A percentile compares a stretch with the other conserved stretches of the same genome.
phyloP scores from a whole-genome alignment of 176 grass and related monocot genomes.

The Eragrostis nindensis region DNA sequence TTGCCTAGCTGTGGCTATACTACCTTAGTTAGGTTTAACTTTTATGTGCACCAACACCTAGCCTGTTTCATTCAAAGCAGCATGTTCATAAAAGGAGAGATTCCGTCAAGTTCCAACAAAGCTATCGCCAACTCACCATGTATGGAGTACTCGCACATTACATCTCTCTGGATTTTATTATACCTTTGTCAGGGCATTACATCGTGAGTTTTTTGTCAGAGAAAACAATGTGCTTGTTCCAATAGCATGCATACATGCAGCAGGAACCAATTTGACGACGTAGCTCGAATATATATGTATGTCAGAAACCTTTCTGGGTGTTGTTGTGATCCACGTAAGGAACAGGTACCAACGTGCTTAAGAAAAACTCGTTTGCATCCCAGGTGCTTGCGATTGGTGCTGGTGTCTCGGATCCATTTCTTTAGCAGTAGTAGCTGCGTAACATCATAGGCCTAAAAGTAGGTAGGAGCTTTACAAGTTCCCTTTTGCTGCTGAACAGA shows the following conservation, averaged over 20 bases:
- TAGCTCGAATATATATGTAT: neutral
- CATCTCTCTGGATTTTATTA: neutral
- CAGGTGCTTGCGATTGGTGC: neutral
- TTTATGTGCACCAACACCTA: slow-evolving; percentile 24
- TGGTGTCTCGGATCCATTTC: neutral
- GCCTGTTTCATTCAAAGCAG: slow-evolving; percentile 39
- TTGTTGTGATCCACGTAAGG: slow-evolving; percentile 27
- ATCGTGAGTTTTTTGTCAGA: slow-evolving; percentile 28
- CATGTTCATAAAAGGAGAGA: slow-evolving; percentile 36
- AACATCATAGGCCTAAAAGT: slow-evolving; percentile 5
- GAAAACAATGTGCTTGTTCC: slow-evolving; percentile 1
- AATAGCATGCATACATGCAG: slow-evolving; percentile 14
- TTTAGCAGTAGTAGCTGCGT: slow-evolving; percentile 18
- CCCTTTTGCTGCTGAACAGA: neutral
- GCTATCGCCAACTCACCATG: neutral
- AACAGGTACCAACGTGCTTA: neutral
- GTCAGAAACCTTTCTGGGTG: neutral
- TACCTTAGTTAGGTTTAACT: neutral
- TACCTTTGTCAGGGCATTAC: slow-evolving; percentile 15
- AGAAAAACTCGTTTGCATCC: neutral
- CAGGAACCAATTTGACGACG: too few species aligned
- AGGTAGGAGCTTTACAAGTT: neutral
- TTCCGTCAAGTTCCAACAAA: slow-evolving; percentile 57
- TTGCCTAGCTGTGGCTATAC: slow-evolving; percentile 15
- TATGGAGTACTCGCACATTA: neutral